Evolutionary conservation across 768 basidiomycete genomes (phyloP), one percentile per base, ranked within the genome.

Genomic region (Leccinum truebloodii): DNA sequence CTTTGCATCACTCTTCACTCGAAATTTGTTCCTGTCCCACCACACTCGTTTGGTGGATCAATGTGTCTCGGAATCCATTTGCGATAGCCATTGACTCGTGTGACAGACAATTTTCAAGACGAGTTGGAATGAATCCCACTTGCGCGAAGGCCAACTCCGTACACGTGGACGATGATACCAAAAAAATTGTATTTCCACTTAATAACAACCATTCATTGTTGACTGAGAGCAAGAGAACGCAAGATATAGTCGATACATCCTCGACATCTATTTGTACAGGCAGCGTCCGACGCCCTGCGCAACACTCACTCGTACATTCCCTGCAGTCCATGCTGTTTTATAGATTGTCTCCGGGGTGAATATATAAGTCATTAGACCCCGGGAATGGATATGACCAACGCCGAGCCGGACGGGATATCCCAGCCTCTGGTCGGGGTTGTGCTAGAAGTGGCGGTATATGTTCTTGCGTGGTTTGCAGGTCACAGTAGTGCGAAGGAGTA

Each of bases 401-500:
- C 24, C 39, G 28, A 24, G 10, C 26, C 26, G 37, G 48, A 53
- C 13, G 20, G 32, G 52, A 60, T 59, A 44, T 20, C 52, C 54
- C 41, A 30, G 32, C 28, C 4, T 34, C 30, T 9, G 3, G 37
- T 41, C 24, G 13, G 30, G 32, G 70, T 78, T 76, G 75, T 62
- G 81, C 26, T 9, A 62, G 60, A 28, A 26, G 41, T 8, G 6
- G 32, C 14, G 46, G 22, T 39, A 20, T 63, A 95, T 84, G 66
- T 94, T 85, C 34, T 76, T 72, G 65, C 87, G 90, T 59, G 95
- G 73, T 37, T 78, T 79, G 3, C 82, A 79, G 28, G 86, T 78
- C 8, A 88, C 85, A 6, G 77, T 75, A 0, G 88, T 89, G 70
- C 88, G 82, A 4, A 94, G 82, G 72, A 95, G 85, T 55, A 93